These are phyloP conservation scores for Psilocybe mexicana DNA, from an alignment of 1,284 basidiomycete species.

Conservation along the genomic window DNA sequence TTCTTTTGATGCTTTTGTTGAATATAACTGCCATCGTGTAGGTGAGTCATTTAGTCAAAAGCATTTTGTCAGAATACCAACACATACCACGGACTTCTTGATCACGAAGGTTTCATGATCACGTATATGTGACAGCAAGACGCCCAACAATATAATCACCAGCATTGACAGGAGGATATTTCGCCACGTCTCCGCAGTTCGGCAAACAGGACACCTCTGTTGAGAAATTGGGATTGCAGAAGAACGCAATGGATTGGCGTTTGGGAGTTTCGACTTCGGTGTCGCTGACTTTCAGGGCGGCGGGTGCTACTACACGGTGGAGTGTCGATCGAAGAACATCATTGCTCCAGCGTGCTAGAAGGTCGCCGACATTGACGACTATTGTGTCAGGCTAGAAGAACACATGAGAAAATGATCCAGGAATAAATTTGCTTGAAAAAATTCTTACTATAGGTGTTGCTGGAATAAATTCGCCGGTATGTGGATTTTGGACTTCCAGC, in stretches of 20 bases:
- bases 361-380: conserved; percentile 83
- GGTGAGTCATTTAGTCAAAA: no score
- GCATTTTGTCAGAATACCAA: no score
- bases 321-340: conserved; percentile 78
- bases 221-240: conserved; percentile 81
- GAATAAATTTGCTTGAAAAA: not conserved
- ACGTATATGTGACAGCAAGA: conserved; percentile 54
- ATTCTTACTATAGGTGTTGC: conserved; percentile 71
- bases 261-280: conserved; percentile 58
- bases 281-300: conserved; percentile 47
- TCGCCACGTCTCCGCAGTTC: conserved; percentile 60
- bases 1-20: no score
- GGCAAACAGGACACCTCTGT: conserved; percentile 74
- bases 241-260: conserved; percentile 84
- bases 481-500: conserved; percentile 79
- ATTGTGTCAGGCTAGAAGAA: conserved; percentile 67
- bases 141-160: conserved; percentile 79
- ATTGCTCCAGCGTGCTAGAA: conserved; percentile 84
- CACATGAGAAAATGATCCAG: conserved; percentile 2
- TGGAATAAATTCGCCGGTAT: conserved; percentile 68
- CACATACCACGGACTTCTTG: no score
- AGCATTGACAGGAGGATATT: conserved; percentile 68
- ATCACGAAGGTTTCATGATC: not conserved
- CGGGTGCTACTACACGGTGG: conserved; percentile 80
- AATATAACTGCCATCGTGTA: no score